These are phyloP conservation scores for Epichloe sp. DNA, from an alignment of 2,329 filamentous ascomycete species.

Conservation along the genomic window DNA sequence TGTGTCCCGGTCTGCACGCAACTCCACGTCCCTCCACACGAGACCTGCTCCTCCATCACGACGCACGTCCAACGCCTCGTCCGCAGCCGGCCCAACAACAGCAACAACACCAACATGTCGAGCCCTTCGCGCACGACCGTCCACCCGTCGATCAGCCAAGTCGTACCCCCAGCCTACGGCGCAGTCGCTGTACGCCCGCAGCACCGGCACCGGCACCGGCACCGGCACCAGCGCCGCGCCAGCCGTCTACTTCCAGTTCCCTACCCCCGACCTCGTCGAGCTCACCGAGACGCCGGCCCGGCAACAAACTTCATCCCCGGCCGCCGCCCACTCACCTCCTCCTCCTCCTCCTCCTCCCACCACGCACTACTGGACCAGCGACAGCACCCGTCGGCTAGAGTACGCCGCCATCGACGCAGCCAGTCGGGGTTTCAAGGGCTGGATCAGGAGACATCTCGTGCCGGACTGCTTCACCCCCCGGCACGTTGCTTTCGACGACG, in stretches of 20 bases:
- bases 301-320: neutral
- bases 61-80: constrained; percentile 20
- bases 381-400: constrained; percentile 47
- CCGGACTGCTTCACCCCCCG: constrained; percentile 46
- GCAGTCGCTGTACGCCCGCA: constrained; percentile 20
- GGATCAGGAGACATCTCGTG: constrained; percentile 42
- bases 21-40: constrained; percentile 21
- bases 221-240: constrained; percentile 14
- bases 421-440: constrained; percentile 45
- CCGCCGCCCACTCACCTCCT: constrained; percentile 23
- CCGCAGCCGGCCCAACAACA: constrained; percentile 8
- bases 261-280: constrained; percentile 27
- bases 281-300: constrained; percentile 7
- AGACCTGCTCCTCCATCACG: constrained; percentile 17
- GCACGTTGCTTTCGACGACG: constrained; percentile 45
- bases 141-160: constrained; percentile 26
- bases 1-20: constrained; percentile 20
- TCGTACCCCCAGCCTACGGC: constrained; percentile 20
- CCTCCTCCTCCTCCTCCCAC: constrained; percentile 42
- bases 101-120: constrained; percentile 13
- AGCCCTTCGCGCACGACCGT: constrained; percentile 24
- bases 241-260: constrained; percentile 36
- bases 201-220: constrained; percentile 13
- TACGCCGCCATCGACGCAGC: constrained; percentile 55
- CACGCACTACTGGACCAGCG: constrained; percentile 55